These are phyloP conservation scores for Scytalidium lignicola DNA, from an alignment of 2,329 filamentous ascomycete genomes.

Conservation along the genomic window DNA sequence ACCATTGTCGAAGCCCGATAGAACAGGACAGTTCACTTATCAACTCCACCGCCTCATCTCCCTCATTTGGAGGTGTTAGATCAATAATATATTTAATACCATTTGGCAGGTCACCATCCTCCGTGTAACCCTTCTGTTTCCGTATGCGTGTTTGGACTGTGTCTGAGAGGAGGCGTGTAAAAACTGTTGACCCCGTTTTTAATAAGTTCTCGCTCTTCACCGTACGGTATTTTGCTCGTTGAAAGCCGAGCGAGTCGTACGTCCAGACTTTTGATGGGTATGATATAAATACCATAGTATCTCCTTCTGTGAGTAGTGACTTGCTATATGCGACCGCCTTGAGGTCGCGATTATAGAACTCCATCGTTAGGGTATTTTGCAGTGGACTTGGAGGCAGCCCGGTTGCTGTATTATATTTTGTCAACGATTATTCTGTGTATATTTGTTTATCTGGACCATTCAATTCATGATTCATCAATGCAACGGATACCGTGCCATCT, in stretches of 20 bases:
- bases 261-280: constrained; percentile 25
- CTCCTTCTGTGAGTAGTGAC: constrained; percentile 27
- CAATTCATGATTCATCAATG: too few relatives aligned
- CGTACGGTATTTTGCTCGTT: constrained; percentile 32
- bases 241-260: constrained; percentile 19
- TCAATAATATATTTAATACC: constrained; percentile 57
- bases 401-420: not conserved
- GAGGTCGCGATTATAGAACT: constrained; percentile 7
- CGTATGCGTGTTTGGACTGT: constrained; percentile 36
- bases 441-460: too few relatives aligned
- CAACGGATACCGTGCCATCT: too few relatives aligned
- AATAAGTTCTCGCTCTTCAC: constrained; percentile 43
- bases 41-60: constrained; percentile 56
- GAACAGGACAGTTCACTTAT: constrained; percentile 56
- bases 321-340: constrained; percentile 14
- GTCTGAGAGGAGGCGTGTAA: constrained; percentile 39
- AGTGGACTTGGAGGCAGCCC: not conserved
- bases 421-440: not conserved
- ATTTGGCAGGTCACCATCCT: constrained; percentile 24
- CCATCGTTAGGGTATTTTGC: not conserved
- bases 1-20: constrained; percentile 50
- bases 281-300: constrained; percentile 39
- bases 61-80: constrained; percentile 56
- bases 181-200: constrained; percentile 40
- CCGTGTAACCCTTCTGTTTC: constrained; percentile 25